Percentiles rank a stretch among this genome's conserved stretches.
These are phyloP conservation scores for Coemansia aciculifera DNA, from an alignment of 192 early-diverging fungal genomes.

Conservation along the genomic window DNA sequence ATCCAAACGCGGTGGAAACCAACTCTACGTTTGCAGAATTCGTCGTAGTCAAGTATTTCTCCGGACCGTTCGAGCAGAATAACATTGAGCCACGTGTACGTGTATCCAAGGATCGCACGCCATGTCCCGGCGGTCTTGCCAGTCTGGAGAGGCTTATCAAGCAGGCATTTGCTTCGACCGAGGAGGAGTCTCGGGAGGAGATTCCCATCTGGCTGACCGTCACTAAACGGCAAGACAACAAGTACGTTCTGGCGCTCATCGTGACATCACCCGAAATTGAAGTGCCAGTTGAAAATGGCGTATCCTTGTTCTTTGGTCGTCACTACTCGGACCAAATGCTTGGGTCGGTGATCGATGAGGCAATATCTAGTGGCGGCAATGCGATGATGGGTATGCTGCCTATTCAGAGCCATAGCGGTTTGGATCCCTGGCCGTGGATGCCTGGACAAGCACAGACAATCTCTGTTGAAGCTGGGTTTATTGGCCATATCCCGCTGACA, in stretches of 20 bases:
- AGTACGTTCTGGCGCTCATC: slow-evolving; percentile 29
- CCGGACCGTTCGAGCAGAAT: slow-evolving; percentile 16
- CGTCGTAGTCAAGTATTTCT: slow-evolving; percentile 38
- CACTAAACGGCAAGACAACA: slow-evolving; percentile 18
- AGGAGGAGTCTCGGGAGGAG: slow-evolving; percentile 28
- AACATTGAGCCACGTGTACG: slow-evolving; percentile 40
- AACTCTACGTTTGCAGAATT: slow-evolving; percentile 33
- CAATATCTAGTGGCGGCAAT: slow-evolving; percentile 15
- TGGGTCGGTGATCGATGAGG: neutral
- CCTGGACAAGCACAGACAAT: neutral
- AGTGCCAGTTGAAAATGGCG: neutral
- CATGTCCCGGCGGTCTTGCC: neutral
- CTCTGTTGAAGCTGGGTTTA: slow-evolving; percentile 7
- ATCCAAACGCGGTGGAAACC: neutral
- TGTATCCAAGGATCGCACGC: slow-evolving; percentile 29
- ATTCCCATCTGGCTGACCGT: slow-evolving; percentile 38
- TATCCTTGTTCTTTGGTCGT: neutral
- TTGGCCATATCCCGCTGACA: slow-evolving; percentile 12
- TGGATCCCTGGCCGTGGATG: slow-evolving; percentile 43
- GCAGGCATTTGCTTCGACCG: slow-evolving; percentile 25
- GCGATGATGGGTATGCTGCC: neutral
- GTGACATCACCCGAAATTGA: slow-evolving; percentile 22
- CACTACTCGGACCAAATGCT: slow-evolving; percentile 17
- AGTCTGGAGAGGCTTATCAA: slow-evolving; percentile 21
- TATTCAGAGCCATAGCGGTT: slow-evolving; percentile 18